Base-by-base conservation (phyloP, 257 asterid genomes). In the Solanum tacnaense region DNA sequence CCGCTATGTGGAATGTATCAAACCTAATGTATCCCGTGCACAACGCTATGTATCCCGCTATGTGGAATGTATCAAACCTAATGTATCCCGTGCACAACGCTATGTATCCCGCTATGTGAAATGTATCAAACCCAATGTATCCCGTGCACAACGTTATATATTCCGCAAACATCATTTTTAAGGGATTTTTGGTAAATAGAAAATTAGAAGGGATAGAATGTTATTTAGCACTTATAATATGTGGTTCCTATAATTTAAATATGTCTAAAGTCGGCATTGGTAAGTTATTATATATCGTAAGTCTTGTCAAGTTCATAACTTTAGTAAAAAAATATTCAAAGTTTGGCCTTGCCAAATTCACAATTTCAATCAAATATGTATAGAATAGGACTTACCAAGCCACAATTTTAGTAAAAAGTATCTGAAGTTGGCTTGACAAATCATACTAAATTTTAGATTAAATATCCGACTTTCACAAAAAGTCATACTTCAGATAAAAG, bases 381-480 rank as follows among this genome's bases (percentile, higher is more conserved):
- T 65, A 29, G 16, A 67, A 58, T 3, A 58, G 1, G 4, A n/a
- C 20, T 67, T 25, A 25, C 1, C 5, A 67, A 5, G 20, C 4
- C 20, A 12, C 20, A 25, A 25, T 25, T 25, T 67, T 5, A 5
- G 7, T 67, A 25, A 25, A 25, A 2, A 25, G 16, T 25, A 67
- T 2, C 0, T 13, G 0, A 5, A 25, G 4, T 25, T n/a, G 1
- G 15, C 32, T n/a, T n/a, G 16, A 10, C 1, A 10, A 60, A 10
- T 9, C 9, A 9, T 21, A 60, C 70, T 9, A n/a, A n/a, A 65
- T 5, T 10, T 65, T 12, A n/a, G 2, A 10, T 10, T 10, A 65
- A 65, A 9, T 58, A 58, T 58, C 13, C 13, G 4, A 62, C 0
- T n/a, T 62, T 62, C 1, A 2, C 31, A 62, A 62, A 23, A 62